Evolutionary conservation across 1,284 basidiomycete species (phyloP), one percentile per base, ranked within the genome.

Genomic region (Pascua guehoae): DNA sequence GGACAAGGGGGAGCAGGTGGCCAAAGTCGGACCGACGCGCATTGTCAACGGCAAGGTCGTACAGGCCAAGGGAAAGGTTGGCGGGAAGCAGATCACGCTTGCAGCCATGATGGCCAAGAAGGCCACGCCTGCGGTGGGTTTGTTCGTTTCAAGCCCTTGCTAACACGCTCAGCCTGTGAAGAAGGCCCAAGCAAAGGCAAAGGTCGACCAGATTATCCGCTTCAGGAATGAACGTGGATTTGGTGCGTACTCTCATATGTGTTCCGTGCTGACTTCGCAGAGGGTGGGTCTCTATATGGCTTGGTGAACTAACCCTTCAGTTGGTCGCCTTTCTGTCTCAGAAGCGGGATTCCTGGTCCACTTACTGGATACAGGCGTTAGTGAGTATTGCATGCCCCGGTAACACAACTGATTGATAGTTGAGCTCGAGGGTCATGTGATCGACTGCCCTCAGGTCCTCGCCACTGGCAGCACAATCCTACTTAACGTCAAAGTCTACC

Each of bases 211-310:
- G 47, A 70, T 78, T 46, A 72, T 78, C 41, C 61, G 76, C 8
- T 78, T 78, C 52, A 60, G 62, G 16, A 76, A 76, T 55, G 73
- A 75, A 36, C 51, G 74, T 37, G 74, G 74, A 8, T 76, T 76
- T 52, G 72, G 67, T 71, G 49, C 47, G 71, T 62, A 7, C 8
- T 14, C 15, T 8, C 1, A 2, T 11, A 14, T 8, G n/a, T 15
- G 40, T 10, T 8, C n/a, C 2, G 11, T 15, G 52, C 54, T 59
- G 37, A 59, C 52, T 11, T 9, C 11, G 1, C 52, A 53, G 54
- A 62, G 43, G 53, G 53, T 54, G 49, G n/a, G 52, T 44, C 18
- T 41, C 4, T 12, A 48, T 39, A 0, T n/a, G 40, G 15, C 14
- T 55, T 16, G 14, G 38, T 41, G 18, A 17, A 14, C 47, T 42